Percentiles rank a stretch among this genome's conserved stretches.
Evolutionary conservation across 257 asterid species (phyloP).

Genomic region (Lavandula angustifolia): DNA sequence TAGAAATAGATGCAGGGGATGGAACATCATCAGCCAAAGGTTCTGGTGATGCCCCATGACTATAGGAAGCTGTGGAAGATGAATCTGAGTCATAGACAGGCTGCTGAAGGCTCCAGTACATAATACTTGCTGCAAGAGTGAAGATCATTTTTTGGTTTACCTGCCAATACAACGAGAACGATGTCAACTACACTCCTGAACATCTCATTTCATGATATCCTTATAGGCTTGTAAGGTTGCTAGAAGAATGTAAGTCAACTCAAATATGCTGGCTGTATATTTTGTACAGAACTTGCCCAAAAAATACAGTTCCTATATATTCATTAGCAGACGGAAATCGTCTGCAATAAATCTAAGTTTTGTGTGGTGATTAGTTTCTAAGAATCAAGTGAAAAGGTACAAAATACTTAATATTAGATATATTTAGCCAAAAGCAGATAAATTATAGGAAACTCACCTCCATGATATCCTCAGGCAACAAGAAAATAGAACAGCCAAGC

Average conservation of each 20-base stretch:
- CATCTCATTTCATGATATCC: background rate
- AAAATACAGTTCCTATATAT: constrained; percentile 3
- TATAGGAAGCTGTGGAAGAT: constrained; percentile 47
- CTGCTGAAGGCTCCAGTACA: constrained; percentile 98
- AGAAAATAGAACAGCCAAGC: constrained; percentile 93
- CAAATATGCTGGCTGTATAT: background rate
- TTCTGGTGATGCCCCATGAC: constrained; percentile 54
- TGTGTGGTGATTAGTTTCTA: background rate
- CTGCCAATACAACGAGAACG: constrained; percentile 44
- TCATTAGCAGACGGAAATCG: constrained; percentile 20
- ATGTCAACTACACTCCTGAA: constrained; percentile 8
- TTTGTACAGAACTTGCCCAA: background rate
- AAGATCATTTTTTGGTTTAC: constrained; percentile 98
- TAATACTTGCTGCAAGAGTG: constrained; percentile 86
- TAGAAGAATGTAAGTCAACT: constrained; percentile 2
- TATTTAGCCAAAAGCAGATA: constrained; percentile 16
- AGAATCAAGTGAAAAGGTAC: constrained; percentile 13
- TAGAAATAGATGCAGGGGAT: constrained; percentile 40
- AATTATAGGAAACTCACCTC: constrained; percentile 54
- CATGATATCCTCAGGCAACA: constrained; percentile 96
- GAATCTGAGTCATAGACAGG: constrained; percentile 67
- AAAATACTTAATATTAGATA: background rate
- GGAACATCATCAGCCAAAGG: constrained; percentile 38
- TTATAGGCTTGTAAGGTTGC: constrained; percentile 10
- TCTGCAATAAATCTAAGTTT: constrained; percentile 6